These are phyloP conservation scores for Candida sojae DNA, from an alignment of 1,139 yeast species.

Conservation along the genomic window DNA sequence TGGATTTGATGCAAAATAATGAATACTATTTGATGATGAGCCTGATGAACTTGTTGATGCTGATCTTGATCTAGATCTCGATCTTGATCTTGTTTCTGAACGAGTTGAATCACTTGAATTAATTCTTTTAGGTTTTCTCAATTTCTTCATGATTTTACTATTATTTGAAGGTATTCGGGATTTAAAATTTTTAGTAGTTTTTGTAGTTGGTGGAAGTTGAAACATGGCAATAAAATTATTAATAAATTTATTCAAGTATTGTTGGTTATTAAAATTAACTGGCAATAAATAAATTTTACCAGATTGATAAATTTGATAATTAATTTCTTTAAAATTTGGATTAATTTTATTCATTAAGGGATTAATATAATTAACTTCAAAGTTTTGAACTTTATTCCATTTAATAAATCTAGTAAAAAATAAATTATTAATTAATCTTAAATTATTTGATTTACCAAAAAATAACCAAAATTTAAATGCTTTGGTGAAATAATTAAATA, in stretches of 20 bases:
- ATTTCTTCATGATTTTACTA: neutral
- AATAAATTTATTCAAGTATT: neutral
- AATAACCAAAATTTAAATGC: conserved; percentile 14
- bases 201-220: neutral
- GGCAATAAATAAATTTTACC: conserved; percentile 11
- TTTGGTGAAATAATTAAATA: neutral
- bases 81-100: neutral
- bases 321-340: conserved; percentile 10
- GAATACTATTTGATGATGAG: no score
- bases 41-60: conserved; percentile 6
- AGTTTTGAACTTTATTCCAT: neutral
- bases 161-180: no score
- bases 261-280: neutral
- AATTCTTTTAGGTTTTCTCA: neutral
- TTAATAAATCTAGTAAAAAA: conserved; percentile 4
- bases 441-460: conserved; percentile 11
- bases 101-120: neutral
- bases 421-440: conserved; percentile 9
- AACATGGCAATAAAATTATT: neutral
- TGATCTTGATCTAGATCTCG: neutral
- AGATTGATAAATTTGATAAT: conserved; percentile 9
- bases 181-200: no score
- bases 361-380: conserved; percentile 8
- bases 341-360: conserved; percentile 7
- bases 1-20: neutral